Evolutionary conservation across 2,329 filamentous ascomycete genomes (phyloP), one percentile per base, ranked within the genome.

Genomic region (Trichophyton benhamiae): DNA sequence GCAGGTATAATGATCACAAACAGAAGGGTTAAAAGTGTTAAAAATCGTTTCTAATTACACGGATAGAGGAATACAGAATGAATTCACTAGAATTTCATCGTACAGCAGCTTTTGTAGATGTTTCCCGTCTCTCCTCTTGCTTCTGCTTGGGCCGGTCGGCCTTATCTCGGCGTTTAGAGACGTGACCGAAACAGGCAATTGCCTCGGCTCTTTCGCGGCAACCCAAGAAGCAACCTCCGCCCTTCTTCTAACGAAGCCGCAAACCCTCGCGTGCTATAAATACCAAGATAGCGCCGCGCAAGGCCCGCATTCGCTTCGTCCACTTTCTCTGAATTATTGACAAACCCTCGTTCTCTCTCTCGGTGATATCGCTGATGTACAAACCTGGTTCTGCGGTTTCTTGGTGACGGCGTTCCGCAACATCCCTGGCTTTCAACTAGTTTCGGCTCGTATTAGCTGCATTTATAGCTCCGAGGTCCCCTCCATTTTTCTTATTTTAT

Each of bases 391-490:
- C 46, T 27, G 13, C 46, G 11, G 46, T 8, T 7, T 52, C 22
- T 33, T 15, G 13, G 22, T 15, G 27, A 53, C 49, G 22, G 17
- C 13, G 22, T 25, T 36, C 52, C 27, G 52, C 27, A n/a, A 3
- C 2, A 36, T 20, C 52, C 52, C 52, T 7, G 8, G 25, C 33
- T 55, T 55, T 36, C 33, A 17, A 55, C 27, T 55, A 55, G 52
- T 27, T 55, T 36, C 52, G 27, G 27, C 52, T 55, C 30, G 52
- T 33, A 55, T n/a, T 53, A 53, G 48, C 48, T 33, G 52, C 52
- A 55, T 36, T 36, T 55, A 55, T 55, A 55, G 52, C 52, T 55
- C 55, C 46, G 58, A 48, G 58, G 58, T 60, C 46, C 58, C 58
- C 41, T 36, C 46, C 25, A 36, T 11, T 60, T 60, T 25, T 36